Base-by-base conservation (phyloP, 768 basidiomycete genomes). In the Hydnomerulius pinastri region DNA sequence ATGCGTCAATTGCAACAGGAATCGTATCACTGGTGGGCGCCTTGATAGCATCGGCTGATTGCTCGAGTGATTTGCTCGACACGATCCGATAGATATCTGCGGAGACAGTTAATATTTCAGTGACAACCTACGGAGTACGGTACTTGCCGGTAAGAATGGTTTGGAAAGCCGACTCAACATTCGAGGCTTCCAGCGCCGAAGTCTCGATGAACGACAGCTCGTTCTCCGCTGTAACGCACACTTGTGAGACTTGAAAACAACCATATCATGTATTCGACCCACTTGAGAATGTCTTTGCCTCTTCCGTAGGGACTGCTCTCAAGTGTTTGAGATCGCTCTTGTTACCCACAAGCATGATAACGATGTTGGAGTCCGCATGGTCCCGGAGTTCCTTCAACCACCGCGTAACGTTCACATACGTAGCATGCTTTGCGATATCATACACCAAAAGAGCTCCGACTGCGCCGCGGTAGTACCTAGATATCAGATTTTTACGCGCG, bases 291-390 rank as follows among this genome's bases (percentile, higher is more conserved):
- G 76, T 75, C 78, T 92, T 97, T 42, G 95, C 96, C 77, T 99
- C 97, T 43, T 99, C 97, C 25, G 95, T 98, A 27, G 96, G 88
- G 32, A 98, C 95, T 36, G 95, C 96, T 57, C 97, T 77, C 62
- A 98, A 71, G 68, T 98, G 97, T 74, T 97, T 94, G 79, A 99
- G 85, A 81, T 99, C 97, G 68, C 92, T 94, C 87, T 99, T 98
- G 79, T 98, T 98, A 11, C 93, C 93, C 10, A 96, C 92, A 32
- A 95, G 81, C 92, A 94, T 94, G 66, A 96, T 96, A 45, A 91
- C 92, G 52, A 93, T 93, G 76, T 89, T 93, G 46, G 87, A 86
- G 66, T 90, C 87, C 47, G 95, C 94, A 64, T 98, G 94, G 69
- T 98, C 94, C 54, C 94, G 84, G 43, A 98, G 79, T 71, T 98